Evolutionary conservation across 495 filamentous ascomycete species (phyloP).

Genomic region (Trichoderma virens): DNA sequence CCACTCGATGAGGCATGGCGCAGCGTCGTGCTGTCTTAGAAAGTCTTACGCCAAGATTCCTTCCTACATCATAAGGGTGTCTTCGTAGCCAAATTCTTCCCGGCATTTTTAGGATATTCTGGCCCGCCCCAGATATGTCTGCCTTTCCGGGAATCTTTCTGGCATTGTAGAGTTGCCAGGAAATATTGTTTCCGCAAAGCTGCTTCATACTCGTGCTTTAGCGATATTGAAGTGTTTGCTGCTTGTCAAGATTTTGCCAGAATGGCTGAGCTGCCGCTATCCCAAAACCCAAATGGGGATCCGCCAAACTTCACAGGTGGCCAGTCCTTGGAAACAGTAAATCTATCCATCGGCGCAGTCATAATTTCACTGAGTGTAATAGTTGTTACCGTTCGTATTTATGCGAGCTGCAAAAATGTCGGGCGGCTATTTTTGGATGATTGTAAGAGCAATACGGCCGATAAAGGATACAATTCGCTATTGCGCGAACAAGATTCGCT

Average conservation of each 20-base stretch:
- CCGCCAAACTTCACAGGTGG: not conserved
- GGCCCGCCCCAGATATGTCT: too few relatives aligned
- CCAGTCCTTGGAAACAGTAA: not conserved
- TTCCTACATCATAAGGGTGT: not conserved
- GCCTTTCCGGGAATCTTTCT: too few relatives aligned
- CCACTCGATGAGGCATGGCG: not conserved
- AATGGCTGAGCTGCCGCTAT: not conserved
- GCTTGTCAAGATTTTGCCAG: too few relatives aligned
- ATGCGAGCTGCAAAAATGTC: not conserved
- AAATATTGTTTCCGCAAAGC: too few relatives aligned
- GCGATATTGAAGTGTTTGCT: too few relatives aligned
- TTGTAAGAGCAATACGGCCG: conserved; percentile 6
- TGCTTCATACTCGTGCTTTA: too few relatives aligned
- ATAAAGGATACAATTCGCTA: not conserved
- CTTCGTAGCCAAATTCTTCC: too few relatives aligned
- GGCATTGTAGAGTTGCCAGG: too few relatives aligned
- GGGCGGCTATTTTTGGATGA: conserved; percentile 2
- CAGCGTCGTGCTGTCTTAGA: not conserved
- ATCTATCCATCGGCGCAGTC: not conserved
- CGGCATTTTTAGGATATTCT: too few relatives aligned
- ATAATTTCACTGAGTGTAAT: not conserved
- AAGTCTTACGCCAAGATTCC: not conserved
- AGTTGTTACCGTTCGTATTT: not conserved
- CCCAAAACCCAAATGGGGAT: not conserved
- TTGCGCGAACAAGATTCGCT: not conserved